phyloP scores from a whole-genome alignment of 2,329 filamentous ascomycete species.

The Drechslera avenae region DNA sequence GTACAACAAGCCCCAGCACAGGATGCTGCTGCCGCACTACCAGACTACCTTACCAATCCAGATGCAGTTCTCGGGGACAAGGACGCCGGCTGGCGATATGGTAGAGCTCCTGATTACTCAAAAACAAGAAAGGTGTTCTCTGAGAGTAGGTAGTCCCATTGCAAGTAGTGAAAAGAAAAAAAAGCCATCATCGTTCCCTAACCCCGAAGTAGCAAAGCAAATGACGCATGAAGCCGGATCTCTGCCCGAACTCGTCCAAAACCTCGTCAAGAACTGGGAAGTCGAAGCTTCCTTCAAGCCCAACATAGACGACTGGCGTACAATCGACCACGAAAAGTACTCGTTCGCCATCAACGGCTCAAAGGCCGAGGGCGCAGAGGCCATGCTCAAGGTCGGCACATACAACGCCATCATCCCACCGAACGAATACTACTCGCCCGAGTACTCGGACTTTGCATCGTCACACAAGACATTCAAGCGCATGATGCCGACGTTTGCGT shows the following conservation, averaged over 20 bases:
- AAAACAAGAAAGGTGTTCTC: conserved; percentile 65
- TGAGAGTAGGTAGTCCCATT: conserved; percentile 56
- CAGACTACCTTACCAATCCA: conserved; percentile 64
- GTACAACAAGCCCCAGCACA: conserved; percentile 31
- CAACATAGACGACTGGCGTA: conserved; percentile 66
- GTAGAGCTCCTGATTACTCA: conserved; percentile 65
- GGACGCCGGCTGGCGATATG: conserved; percentile 64
- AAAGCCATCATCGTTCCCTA: conserved; percentile 4
- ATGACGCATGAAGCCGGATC: conserved; percentile 61
- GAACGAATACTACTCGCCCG: conserved; percentile 68
- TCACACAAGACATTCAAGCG: conserved; percentile 74
- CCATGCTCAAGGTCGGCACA: conserved; percentile 71
- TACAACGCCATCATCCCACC: conserved; percentile 70
- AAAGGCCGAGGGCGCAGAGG: conserved; percentile 60
- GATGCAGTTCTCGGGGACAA: conserved; percentile 63
- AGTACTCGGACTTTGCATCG: conserved; percentile 64
- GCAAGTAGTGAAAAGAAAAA: neutral
- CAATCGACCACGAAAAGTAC: conserved; percentile 65
- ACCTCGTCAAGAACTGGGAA: conserved; percentile 76
- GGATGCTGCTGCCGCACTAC: conserved; percentile 49
- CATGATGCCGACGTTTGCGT: conserved; percentile 75
- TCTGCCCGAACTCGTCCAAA: conserved; percentile 67
- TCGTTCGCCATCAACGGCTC: conserved; percentile 68
- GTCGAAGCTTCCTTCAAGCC: conserved; percentile 73
- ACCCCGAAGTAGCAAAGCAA: conserved; percentile 57